Conservation (phyloP, 1,139 yeast genomes). For the Pichia sorboxylosa region DNA sequence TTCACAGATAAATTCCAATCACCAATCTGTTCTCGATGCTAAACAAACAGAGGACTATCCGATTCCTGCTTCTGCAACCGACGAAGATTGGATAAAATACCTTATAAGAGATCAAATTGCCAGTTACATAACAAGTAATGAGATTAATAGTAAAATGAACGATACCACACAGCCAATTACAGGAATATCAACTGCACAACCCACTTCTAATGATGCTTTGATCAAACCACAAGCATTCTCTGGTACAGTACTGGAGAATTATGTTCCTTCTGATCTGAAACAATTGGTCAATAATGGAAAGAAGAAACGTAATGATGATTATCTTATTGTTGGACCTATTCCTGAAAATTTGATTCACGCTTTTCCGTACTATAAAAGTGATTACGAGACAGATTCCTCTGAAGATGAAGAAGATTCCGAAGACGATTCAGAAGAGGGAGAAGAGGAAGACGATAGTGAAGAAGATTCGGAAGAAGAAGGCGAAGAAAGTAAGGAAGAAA, state of each 20-base stretch:
- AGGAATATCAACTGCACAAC: conserved; percentile 4
- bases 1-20: neutral
- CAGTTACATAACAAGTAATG: conserved; percentile 4
- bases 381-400: conserved; percentile 13
- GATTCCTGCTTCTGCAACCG: conserved; percentile 14
- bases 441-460: neutral
- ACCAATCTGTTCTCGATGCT: conserved; percentile 1
- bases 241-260: conserved; percentile 18
- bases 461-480: conserved; percentile 4
- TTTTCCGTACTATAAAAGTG: conserved; percentile 22
- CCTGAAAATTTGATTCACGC: conserved; percentile 21
- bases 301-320: conserved; percentile 15
- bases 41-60: conserved; percentile 10
- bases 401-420: conserved; percentile 7
- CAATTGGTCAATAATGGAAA: conserved; percentile 9
- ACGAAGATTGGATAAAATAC: conserved; percentile 24
- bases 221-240: conserved; percentile 14
- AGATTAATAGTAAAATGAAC: neutral
- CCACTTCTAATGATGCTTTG: conserved; percentile 8
- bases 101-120: conserved; percentile 19
- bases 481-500: neutral
- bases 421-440: neutral
- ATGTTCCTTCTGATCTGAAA: conserved; percentile 19
- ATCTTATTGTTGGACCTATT: conserved; percentile 24
- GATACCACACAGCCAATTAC: neutral